Conservation (phyloP, 2,329 filamentous ascomycete genomes). For the Hyphodiscus sp. region DNA sequence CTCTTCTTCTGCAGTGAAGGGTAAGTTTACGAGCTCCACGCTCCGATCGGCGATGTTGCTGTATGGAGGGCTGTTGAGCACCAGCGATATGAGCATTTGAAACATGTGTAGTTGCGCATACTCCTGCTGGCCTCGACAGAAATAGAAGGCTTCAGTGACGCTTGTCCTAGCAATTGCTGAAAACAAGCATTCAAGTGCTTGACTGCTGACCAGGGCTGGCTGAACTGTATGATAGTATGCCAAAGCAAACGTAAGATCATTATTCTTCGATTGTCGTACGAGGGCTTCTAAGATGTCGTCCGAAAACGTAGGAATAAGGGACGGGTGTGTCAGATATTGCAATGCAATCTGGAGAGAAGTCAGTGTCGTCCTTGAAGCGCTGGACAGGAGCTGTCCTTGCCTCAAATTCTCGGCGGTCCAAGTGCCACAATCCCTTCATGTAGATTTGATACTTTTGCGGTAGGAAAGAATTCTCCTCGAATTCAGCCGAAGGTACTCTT, state of each 20-base stretch:
- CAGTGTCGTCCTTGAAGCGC: conserved; percentile 11
- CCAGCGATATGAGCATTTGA: conserved; percentile 54
- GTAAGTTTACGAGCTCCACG: conserved; percentile 65
- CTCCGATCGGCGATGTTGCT: conserved; percentile 47
- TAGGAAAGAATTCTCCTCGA: conserved; percentile 57
- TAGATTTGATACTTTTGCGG: conserved; percentile 73
- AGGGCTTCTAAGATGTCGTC: conserved; percentile 73
- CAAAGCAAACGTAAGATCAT: conserved; percentile 60
- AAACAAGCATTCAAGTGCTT: conserved; percentile 61
- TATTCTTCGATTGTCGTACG: conserved; percentile 51
- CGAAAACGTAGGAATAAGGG: conserved; percentile 71
- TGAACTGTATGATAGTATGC: conserved; percentile 74
- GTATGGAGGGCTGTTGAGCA: conserved; percentile 38
- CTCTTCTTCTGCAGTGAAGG: conserved; percentile 66
- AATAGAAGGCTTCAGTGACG: conserved; percentile 67
- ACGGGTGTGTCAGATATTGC: conserved; percentile 72
- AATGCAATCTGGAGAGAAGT: conserved; percentile 50
- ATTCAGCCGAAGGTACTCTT: conserved; percentile 45
- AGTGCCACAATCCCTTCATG: conserved; percentile 74
- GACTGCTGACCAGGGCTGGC: conserved; percentile 60
- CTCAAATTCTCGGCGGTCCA: conserved; percentile 66
- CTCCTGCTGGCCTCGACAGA: conserved; percentile 59
- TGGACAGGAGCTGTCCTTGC: conserved; percentile 38
- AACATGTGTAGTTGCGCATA: conserved; percentile 58
- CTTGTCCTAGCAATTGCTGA: conserved; percentile 60